Evolutionary conservation across 257 asterid genomes (phyloP), one percentile per base, ranked within the genome.

Genomic region (Striga asiatica): DNA sequence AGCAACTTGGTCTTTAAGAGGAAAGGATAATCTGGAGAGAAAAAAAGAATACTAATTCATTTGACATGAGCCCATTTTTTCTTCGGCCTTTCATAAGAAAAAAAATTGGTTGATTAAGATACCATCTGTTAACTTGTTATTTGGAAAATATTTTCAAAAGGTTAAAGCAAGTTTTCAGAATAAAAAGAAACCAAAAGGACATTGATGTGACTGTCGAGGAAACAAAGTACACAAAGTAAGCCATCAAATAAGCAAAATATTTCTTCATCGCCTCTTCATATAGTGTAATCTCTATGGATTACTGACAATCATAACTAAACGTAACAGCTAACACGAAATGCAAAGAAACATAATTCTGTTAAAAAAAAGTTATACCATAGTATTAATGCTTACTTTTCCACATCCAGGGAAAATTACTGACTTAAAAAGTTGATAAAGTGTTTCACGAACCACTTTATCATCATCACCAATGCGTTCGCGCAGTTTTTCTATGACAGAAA

Each of bases 391-490:
- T 72, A 91, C 96, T 94, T 82, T 78, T 64, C 72, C 61, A 63
- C 92, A 73, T 19, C 83, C 82, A 9, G 94, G 93, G 56, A 92
- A 82, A 67, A 92, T 70, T 41, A 82, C 94, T 22, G 82, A 61
- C 78, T 88, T 84, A 64, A 92, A 78, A 57, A 88, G 93, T 48
- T 84, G 81, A 78, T 77, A 82, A 25, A 92, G 78, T 13, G 80
- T 66, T 73, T 88, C 98, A 9, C 97, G 88, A 41, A 88, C 95
- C 55, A 74, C 54, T 65, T 81, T 85, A 68, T 92, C 94, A 54
- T 81, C 94, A 68, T 92, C 98, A 60, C 83, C 78, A 50, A 92
- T 84, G 22, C 97, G 94, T 56, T 84, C 97, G 38, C 97, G 93
- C 56, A 92, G 79, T 68, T 84, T 92, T 68, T 88, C 97, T 32